Percentiles rank a stretch among this genome's conserved stretches.
Conservation (phyloP, 2,329 filamentous ascomycete species). For the Pezicula rhizophila region DNA sequence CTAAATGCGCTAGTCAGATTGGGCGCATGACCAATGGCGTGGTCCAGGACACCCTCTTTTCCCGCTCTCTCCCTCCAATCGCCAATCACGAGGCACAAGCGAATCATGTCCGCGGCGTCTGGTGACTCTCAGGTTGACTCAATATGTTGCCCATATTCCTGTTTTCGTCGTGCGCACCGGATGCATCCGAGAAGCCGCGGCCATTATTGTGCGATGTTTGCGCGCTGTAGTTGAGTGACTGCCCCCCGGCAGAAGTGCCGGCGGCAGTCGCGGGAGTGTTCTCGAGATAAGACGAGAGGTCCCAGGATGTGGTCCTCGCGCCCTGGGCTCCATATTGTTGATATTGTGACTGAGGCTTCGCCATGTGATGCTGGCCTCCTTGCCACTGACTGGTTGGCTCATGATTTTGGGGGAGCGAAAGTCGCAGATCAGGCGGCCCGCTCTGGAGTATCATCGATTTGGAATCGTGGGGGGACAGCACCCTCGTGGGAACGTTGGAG, state of each 20-base stretch:
- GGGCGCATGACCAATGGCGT: slow-evolving; percentile 24
- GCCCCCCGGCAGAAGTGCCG: slow-evolving; percentile 16
- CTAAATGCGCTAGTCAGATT: slow-evolving; percentile 11
- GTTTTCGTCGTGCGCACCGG: slow-evolving; percentile 17
- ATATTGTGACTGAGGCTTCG: slow-evolving; percentile 18
- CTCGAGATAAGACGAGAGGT: slow-evolving; percentile 27
- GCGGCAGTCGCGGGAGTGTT: slow-evolving; percentile 21
- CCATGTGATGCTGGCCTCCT: slow-evolving; percentile 22
- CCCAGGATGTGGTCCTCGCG: slow-evolving; percentile 23
- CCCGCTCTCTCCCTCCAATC: background rate
- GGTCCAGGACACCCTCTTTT: slow-evolving; percentile 21
- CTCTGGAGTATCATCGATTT: slow-evolving; percentile 19
- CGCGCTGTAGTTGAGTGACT: slow-evolving; percentile 14
- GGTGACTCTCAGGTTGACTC: slow-evolving; percentile 22
- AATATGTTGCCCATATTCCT: slow-evolving; percentile 17
- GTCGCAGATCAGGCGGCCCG: slow-evolving; percentile 24
- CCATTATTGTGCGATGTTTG: background rate
- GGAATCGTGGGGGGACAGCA: slow-evolving; percentile 22
- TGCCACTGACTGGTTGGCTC: slow-evolving; percentile 22
- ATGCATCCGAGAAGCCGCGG: slow-evolving; percentile 18
- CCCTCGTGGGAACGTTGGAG: slow-evolving; percentile 18
- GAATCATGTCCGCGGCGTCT: slow-evolving; percentile 23
- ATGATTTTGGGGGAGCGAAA: slow-evolving; percentile 19
- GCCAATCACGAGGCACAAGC: slow-evolving; percentile 15
- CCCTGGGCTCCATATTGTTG: slow-evolving; percentile 14